phyloP scores from a whole-genome alignment of 2,329 filamentous ascomycete species.

The Colletotrichum eleusines region DNA sequence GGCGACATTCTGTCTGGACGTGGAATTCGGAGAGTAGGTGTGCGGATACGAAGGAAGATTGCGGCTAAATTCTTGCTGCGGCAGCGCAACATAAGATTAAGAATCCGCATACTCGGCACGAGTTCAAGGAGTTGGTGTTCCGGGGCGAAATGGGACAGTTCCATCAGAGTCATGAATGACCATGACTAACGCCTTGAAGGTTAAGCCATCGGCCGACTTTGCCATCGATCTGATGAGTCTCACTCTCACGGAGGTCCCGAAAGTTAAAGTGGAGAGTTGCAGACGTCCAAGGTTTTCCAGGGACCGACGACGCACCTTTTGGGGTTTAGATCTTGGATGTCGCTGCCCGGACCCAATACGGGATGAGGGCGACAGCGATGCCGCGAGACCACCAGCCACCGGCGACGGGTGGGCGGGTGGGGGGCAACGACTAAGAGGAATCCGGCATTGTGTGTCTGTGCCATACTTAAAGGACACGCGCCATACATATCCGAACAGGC shows the following conservation, averaged over 20 bases:
- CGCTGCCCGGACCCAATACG: not conserved
- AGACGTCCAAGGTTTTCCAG: conserved; percentile 22
- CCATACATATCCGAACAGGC: not conserved
- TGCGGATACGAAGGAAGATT: not conserved
- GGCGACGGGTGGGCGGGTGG: not conserved
- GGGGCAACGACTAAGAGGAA: not conserved
- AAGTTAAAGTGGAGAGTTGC: conserved; percentile 36
- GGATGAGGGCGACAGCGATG: not conserved
- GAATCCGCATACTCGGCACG: not conserved
- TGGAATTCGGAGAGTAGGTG: not conserved
- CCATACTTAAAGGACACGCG: too few species aligned
- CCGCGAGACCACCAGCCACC: not conserved
- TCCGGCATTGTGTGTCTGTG: not conserved
- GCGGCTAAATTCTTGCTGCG: not conserved
- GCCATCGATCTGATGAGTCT: conserved; percentile 18
- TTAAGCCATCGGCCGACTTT: conserved; percentile 25
- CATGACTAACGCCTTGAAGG: too few species aligned
- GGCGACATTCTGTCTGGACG: not conserved
- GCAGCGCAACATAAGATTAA: not conserved
- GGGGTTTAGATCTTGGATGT: not conserved
- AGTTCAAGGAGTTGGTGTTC: conserved; percentile 22
- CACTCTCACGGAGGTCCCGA: conserved; percentile 33
- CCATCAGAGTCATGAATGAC: too few species aligned
- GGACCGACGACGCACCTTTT: too few species aligned
- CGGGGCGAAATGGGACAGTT: not conserved